Evolutionary conservation across 2,329 filamentous ascomycete genomes (phyloP).

Genomic region (Neonectria magnoliae): DNA sequence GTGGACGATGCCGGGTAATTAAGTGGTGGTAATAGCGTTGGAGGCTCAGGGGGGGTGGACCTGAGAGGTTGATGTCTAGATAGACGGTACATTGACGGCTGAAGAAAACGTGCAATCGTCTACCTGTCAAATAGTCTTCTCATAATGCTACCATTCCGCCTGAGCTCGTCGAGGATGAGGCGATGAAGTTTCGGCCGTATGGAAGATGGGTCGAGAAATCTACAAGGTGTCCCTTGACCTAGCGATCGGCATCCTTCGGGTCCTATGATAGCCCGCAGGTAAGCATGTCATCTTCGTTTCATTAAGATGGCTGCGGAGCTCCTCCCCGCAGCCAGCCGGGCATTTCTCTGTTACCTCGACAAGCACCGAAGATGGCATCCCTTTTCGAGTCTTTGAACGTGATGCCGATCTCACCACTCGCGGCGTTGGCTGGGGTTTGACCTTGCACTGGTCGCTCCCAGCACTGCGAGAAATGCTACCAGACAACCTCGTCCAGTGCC

Average conservation of each 20-base stretch:
- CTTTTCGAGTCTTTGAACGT: slow-evolving; percentile 64
- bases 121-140: too few species aligned
- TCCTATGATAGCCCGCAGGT: background rate
- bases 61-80: too few species aligned
- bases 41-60: background rate
- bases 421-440: slow-evolving; percentile 70
- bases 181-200: background rate
- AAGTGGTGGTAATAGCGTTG: background rate
- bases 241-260: background rate
- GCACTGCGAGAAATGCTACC: slow-evolving; percentile 63
- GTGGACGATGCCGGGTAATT: slow-evolving; percentile 43
- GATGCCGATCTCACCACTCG: slow-evolving; percentile 57
- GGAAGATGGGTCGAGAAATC: background rate
- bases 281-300: background rate
- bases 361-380: slow-evolving; percentile 34
- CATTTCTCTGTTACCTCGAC: background rate
- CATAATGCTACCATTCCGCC: too few species aligned
- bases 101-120: too few species aligned
- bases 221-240: background rate
- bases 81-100: too few species aligned
- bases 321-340: background rate
- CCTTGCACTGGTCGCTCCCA: slow-evolving; percentile 69
- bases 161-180: too few species aligned
- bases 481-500: slow-evolving; percentile 52
- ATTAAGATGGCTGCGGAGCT: background rate